Evolutionary conservation across 306 rosid species (phyloP), one percentile per base, ranked within the genome.

Genomic region (Prunus mongolica): DNA sequence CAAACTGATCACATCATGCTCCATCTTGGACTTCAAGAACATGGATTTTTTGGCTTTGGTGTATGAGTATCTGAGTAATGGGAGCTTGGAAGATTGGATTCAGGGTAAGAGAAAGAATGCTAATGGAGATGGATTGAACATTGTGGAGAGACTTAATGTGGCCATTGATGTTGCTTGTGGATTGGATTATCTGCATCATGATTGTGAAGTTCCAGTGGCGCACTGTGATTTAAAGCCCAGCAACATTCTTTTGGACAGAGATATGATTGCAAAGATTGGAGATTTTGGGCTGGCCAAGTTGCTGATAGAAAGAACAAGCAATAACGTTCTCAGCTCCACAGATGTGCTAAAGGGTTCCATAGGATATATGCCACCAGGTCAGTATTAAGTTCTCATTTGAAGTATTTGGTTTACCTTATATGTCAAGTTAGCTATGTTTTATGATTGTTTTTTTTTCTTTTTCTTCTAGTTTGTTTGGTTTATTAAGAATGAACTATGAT

Each of bases 351-450:
- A 77, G 66, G 98, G 98, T 38, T 89, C 98, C 62, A 85, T 93
- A 2, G 98, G 96, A 18, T 93, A 90, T 83, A 91, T 89, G 72
- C 94, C 98, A 32, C 98, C 95, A 86, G 97, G 97, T 92, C 15
- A 25, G 65, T 25, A 60, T 10, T 55, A 19, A n/a, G n/a, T 51
- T 51, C 8, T 51, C n/a, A 51, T 51, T 51, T 51, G 15, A 51
- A 5, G 11, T 38, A 38, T 38, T 38, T 13, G 54, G 14, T 49
- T 49, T 49, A 49, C 18, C 18, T 49, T 49, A 4, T 38, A 38
- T 6, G 44, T 38, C 44, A 1, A 38, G 44, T 38, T 38, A 6
- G 44, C 38, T 32, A 32, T 32, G 38, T 32, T 32, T 32, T 32
- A 4, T 32, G 38, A 32, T 32, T 32, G 6, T 5, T 34, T 34